Evolutionary conservation across 2,329 filamentous ascomycete genomes (phyloP).

Genomic region (Emergomyces pasteurianus): DNA sequence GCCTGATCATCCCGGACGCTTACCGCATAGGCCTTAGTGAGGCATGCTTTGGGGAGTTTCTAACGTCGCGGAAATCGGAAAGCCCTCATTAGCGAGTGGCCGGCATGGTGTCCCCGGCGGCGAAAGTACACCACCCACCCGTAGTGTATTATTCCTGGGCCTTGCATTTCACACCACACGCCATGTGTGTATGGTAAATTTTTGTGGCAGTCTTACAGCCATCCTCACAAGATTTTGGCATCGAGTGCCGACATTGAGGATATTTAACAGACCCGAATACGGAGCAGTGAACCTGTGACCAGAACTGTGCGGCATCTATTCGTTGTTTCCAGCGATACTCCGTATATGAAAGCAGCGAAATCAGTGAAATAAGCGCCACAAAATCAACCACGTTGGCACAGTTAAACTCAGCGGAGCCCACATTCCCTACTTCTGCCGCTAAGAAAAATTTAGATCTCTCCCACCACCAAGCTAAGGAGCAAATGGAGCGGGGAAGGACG

Average conservation of each 20-base stretch:
- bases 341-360: background rate
- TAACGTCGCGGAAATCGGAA: no score
- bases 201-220: background rate
- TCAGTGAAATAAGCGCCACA: background rate
- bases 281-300: background rate
- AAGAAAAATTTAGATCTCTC: background rate
- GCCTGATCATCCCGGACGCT: background rate
- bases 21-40: background rate
- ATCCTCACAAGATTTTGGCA: background rate
- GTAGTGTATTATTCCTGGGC: background rate
- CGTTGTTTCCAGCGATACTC: no score
- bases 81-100: background rate
- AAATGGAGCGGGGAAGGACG: background rate
- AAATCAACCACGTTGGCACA: background rate
- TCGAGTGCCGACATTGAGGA: background rate
- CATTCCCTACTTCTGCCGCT: no score
- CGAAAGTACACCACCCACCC: background rate
- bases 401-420: no score
- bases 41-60: no score
- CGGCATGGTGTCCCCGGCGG: background rate
- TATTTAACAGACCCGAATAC: no score
- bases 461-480: background rate
- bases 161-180: background rate
- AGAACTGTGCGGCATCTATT: background rate
- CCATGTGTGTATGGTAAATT: background rate